Base-by-base conservation (phyloP, 768 basidiomycete genomes). In the Suillus plorans region DNA sequence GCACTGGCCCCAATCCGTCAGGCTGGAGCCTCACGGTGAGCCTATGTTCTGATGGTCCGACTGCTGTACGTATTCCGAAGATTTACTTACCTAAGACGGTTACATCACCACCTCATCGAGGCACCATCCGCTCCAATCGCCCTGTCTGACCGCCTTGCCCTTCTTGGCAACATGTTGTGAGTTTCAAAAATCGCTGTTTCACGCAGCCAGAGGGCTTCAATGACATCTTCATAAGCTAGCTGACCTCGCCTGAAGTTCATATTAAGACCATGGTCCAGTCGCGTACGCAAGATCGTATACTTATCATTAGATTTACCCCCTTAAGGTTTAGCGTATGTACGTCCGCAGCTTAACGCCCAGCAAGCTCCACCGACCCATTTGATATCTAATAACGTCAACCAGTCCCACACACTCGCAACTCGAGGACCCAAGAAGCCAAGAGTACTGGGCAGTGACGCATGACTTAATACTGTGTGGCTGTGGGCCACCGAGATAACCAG, bases 51-150 rank as follows among this genome's bases (percentile, higher is more conserved):
- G 31, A 31, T 31, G 31, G 31, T 6, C 36, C 47, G 14, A 13
- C 5, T n/a, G n/a, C 36, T 37, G 34, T 58, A 58, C 57, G 57
- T 59, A 28, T 59, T 20, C 58, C 58, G 41, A 28, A 18, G 16
- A 37, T 37, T 39, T 16, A 57, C 22, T 39, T 16, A 57, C 49
- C 25, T 50, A 50, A 50, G n/a, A n/a, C n/a, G n/a, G 8, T 52
- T 31, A 34, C 31, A 1, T n/a, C 37, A 3, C 36, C n/a, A 13
- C 16, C 14, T 14, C 55, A 16, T 39, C 56, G 22, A 37, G 57
- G 57, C 25, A 59, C 39, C 25, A 28, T 31, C 58, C 58, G 58
- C 16, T 59, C 39, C 58, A 59, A 42, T 59, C 41, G 57, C 57
- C 8, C 9, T 9, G 13, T 22, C 36, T 5, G 34, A 16, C 3